phyloP scores from a whole-genome alignment of 371 early-diverging fungal species.

The Mortierella sp. region DNA sequence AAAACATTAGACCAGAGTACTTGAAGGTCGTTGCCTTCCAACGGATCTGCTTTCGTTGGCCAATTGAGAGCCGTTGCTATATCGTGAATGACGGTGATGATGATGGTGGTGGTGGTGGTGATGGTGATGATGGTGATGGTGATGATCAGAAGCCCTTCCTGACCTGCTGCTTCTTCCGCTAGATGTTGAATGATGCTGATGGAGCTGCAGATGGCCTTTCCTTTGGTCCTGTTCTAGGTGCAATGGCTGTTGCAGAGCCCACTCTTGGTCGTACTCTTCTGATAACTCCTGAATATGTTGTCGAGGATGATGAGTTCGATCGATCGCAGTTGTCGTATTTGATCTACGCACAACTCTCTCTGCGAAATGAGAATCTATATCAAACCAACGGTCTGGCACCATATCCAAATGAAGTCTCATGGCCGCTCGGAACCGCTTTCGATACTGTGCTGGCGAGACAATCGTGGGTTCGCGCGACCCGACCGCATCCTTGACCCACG shows the following conservation, averaged over 20 bases:
- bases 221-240: slow-evolving; percentile 9
- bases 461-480: slow-evolving; percentile 93
- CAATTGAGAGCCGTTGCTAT: slow-evolving; percentile 11
- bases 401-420: slow-evolving; percentile 66
- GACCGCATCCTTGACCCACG: slow-evolving; percentile 94
- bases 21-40: slow-evolving; percentile 5
- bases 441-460: slow-evolving; percentile 93
- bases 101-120: slow-evolving; percentile 13
- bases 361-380: slow-evolving; percentile 28
- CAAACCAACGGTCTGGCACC: slow-evolving; percentile 53
- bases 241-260: slow-evolving; percentile 2
- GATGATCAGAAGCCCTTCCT: neutral
- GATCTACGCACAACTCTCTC: slow-evolving; percentile 20
- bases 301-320: slow-evolving; percentile 22
- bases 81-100: slow-evolving; percentile 12
- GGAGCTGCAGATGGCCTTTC: slow-evolving; percentile 20
- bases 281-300: slow-evolving; percentile 12
- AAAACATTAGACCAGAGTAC: slow-evolving; percentile 2
- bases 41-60: slow-evolving; percentile 1
- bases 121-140: slow-evolving; percentile 9
- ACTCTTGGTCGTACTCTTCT: slow-evolving; percentile 16
- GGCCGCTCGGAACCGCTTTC: slow-evolving; percentile 89
- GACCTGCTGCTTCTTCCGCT: slow-evolving; percentile 1
- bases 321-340: slow-evolving; percentile 9
- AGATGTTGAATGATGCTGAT: slow-evolving; percentile 15